Base-by-base conservation (phyloP, 768 basidiomycete genomes). In the Boletus tylopilopsis region DNA sequence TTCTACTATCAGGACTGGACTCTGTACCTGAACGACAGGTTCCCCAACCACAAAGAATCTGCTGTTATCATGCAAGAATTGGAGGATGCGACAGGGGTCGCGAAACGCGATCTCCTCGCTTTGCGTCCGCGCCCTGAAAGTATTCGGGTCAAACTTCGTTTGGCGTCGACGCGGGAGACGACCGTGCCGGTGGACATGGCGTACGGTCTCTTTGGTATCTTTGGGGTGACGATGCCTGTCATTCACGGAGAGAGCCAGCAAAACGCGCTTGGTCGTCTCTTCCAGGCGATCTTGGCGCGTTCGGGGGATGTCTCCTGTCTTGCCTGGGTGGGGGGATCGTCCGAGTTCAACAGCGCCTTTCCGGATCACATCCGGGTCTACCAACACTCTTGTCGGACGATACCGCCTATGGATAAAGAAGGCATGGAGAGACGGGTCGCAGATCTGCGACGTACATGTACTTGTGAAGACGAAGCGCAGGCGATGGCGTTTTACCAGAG, bases 1-100 rank as follows among this genome's bases (percentile, higher is more conserved):
- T 62, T 62, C 38, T 62, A 62, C 45, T 43, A 51, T 19, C 39
- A 45, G 30, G 53, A 59, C 37, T 62, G 60, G 60, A 59, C 57
- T 0, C 60, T 51, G 8, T 61, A 61, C 46, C 15, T 59, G 42
- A 44, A 51, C 13, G 19, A 56, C 24, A 32, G 16, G 6, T 53
- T 45, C 4, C 13, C 12, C 18, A 61, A 61, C 30, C 60, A 61
- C 38, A 61, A 61, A 27, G 41, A 55, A 32, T 60, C 46, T 6
- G 0, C 24, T 1, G 23, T 33, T 22, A 51, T 62, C 44, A 50
- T 60, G 56, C 37, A 46, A 30, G 60, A 61, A 39, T 37, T 61
- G 29, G 43, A 48, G 19, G 53, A 53, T 0, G 45, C 41, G 5
- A 61, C 53, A 0, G 33, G 41, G 18, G 36, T 61, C 25, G 2